phyloP scores from a whole-genome alignment of 768 basidiomycete genomes.

The Cystoderma amianthinum region DNA sequence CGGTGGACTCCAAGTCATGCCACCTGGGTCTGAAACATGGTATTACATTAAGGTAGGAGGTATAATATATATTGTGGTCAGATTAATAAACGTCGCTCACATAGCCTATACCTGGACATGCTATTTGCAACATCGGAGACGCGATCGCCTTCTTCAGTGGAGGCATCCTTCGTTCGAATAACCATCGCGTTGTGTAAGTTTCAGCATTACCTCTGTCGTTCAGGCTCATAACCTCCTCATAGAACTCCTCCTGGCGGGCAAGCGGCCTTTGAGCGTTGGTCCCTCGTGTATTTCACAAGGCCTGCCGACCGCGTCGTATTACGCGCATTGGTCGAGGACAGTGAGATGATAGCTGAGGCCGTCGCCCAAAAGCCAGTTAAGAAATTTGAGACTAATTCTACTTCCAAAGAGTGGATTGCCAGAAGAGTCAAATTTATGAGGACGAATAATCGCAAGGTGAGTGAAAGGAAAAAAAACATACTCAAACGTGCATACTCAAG shows the following conservation, averaged over 20 bases:
- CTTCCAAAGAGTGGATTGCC: slow-evolving; percentile 1
- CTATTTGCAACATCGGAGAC: slow-evolving; percentile 59
- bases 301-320: slow-evolving; percentile 41
- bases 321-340: slow-evolving; percentile 36
- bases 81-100: no score
- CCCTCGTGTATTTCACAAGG: slow-evolving; percentile 55
- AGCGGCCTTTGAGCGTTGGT: slow-evolving; percentile 41
- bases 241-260: slow-evolving; percentile 48
- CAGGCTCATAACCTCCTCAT: background rate
- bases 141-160: slow-evolving; percentile 57
- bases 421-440: slow-evolving; percentile 1
- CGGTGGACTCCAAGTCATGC: slow-evolving; percentile 64
- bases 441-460: slow-evolving; percentile 2
- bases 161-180: slow-evolving; percentile 55
- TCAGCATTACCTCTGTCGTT: slow-evolving; percentile 1
- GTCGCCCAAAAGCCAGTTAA: slow-evolving; percentile 13
- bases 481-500: no score
- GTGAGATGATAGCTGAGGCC: slow-evolving; percentile 35
- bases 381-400: slow-evolving; percentile 3
- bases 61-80: no score
- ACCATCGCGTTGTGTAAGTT: slow-evolving; percentile 57
- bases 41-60: slow-evolving; percentile 52
- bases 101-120: slow-evolving; percentile 47
- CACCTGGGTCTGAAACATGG: slow-evolving; percentile 56
- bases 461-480: no score